phyloP scores from a whole-genome alignment of 2,329 filamentous ascomycete species.

The Xylaria sp. region DNA sequence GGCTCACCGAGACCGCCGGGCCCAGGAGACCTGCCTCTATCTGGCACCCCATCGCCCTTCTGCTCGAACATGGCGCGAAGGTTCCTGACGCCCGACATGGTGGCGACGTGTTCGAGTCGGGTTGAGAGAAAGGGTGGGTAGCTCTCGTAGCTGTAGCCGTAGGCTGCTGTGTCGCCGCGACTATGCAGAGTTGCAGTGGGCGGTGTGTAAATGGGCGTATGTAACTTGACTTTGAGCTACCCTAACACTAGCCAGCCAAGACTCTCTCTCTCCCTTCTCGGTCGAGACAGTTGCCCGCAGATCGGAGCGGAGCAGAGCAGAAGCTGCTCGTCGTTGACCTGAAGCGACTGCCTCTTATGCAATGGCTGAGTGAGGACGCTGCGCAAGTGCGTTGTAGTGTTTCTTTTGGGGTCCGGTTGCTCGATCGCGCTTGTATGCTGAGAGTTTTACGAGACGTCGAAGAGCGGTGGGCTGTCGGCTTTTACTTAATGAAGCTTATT shows the following conservation, averaged over 20 bases:
- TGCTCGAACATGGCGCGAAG: constrained; percentile 84
- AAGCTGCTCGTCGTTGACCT: constrained; percentile 39
- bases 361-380: background rate
- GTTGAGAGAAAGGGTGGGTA: constrained; percentile 35
- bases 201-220: constrained; percentile 1
- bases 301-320: constrained; percentile 44
- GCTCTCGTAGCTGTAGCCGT: constrained; percentile 4
- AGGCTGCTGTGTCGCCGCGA: constrained; percentile 4
- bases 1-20: constrained; percentile 56
- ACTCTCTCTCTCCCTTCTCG: background rate
- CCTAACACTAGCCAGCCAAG: background rate
- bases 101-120: constrained; percentile 49
- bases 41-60: constrained; percentile 72
- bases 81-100: constrained; percentile 77
- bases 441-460: background rate
- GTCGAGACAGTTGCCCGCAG: constrained; percentile 40
- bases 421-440: background rate
- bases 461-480: constrained; percentile 20
- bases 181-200: constrained; percentile 20
- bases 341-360: constrained; percentile 40
- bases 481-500: constrained; percentile 27
- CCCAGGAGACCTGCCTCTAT: constrained; percentile 74
- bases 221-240: background rate
- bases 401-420: constrained; percentile 14
- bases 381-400: background rate